A percentile compares a stretch with the other conserved stretches of the same genome.
Conservation (phyloP, 768 basidiomycete species). For the Roridomyces roridus region DNA sequence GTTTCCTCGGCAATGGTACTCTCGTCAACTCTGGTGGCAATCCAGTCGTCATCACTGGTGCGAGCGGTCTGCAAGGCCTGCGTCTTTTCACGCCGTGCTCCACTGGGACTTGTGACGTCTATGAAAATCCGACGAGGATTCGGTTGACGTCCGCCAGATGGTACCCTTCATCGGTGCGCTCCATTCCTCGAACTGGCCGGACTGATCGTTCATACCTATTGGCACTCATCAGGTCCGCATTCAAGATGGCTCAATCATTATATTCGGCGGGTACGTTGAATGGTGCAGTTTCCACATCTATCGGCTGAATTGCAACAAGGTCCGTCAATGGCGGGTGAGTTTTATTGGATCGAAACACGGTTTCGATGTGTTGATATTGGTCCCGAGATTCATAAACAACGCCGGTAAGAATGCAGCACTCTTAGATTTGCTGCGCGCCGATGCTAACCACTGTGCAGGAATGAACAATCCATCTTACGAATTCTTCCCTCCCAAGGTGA, state of each 20-base stretch:
- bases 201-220: not conserved
- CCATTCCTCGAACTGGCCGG: not conserved
- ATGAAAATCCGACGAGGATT: slow-evolving; percentile 40
- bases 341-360: not conserved
- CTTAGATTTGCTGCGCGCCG: not conserved
- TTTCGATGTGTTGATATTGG: not conserved
- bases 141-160: slow-evolving; percentile 45
- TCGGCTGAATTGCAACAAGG: no score
- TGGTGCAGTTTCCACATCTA: no score
- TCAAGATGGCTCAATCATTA: slow-evolving; percentile 30
- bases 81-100: slow-evolving; percentile 47
- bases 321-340: slow-evolving; percentile 24
- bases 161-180: slow-evolving; percentile 45
- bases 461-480: slow-evolving; percentile 65
- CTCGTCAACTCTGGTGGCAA: slow-evolving; percentile 35
- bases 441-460: slow-evolving; percentile 43
- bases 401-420: slow-evolving; percentile 6
- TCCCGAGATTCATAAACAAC: slow-evolving; percentile 61
- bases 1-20: slow-evolving; percentile 48
- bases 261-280: slow-evolving; percentile 19
- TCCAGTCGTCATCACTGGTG: slow-evolving; percentile 19
- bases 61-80: slow-evolving; percentile 40
- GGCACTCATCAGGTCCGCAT: slow-evolving; percentile 25
- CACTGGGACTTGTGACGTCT: slow-evolving; percentile 39
- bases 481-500: slow-evolving; percentile 41